Conservation (phyloP, 768 basidiomycete species). For the Rhodotorula paludigena region DNA sequence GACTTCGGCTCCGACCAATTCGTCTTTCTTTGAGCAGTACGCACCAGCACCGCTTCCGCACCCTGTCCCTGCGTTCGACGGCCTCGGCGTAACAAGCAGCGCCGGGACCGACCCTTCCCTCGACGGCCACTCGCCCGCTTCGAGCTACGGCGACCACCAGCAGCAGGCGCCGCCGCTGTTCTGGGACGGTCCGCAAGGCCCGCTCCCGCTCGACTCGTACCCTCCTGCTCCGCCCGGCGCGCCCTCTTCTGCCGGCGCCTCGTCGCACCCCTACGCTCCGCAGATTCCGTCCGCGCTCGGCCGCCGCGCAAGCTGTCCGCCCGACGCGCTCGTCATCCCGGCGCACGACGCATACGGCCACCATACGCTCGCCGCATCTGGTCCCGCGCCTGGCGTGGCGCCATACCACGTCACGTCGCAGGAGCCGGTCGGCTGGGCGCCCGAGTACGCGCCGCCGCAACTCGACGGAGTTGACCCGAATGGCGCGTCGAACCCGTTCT, state of each 20-base stretch:
- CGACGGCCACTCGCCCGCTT: conserved; percentile 10
- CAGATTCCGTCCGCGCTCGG: background rate
- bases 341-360: background rate
- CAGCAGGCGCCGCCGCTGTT: too few relatives aligned
- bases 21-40: background rate
- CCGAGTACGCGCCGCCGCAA: background rate
- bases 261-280: background rate
- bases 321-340: background rate
- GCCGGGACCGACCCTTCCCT: background rate
- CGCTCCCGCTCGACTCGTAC: too few relatives aligned
- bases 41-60: background rate
- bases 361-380: background rate
- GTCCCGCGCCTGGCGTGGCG: background rate
- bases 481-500: background rate
- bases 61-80: background rate
- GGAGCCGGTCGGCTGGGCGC: background rate
- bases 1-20: background rate
- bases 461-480: too few relatives aligned
- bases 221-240: too few relatives aligned
- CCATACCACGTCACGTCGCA: background rate
- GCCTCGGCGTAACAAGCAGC: background rate
- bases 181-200: too few relatives aligned
- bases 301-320: conserved; percentile 14
- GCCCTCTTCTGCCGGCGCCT: too few relatives aligned
- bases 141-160: conserved; percentile 14